A percentile compares a stretch with the other conserved stretches of the same genome.
Evolutionary conservation across 257 asterid species (phyloP).

Genomic region (Nicotiana obtusifolia): DNA sequence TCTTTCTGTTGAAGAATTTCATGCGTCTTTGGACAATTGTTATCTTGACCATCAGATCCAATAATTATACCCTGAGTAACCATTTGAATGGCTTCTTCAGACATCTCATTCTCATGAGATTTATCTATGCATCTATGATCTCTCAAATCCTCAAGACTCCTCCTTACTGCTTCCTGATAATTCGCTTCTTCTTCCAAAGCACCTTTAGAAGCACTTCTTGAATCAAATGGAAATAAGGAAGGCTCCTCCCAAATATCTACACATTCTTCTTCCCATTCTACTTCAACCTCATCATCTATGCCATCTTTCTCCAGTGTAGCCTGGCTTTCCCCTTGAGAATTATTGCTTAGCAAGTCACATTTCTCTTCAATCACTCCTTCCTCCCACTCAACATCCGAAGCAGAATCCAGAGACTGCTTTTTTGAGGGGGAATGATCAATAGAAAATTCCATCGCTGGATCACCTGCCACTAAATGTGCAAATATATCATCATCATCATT

Average conservation of each 20-base stretch:
- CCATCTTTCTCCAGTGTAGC: constrained; percentile 25
- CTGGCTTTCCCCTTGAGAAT: constrained; percentile 14
- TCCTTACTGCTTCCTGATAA: constrained; percentile 69
- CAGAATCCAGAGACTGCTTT: constrained; percentile 31
- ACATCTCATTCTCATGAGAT: constrained; percentile 20
- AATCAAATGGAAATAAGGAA: constrained; percentile 27
- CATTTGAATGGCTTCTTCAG: constrained; percentile 20
- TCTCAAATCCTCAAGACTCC: constrained; percentile 55
- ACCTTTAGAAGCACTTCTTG: constrained; percentile 43
- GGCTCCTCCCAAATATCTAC: constrained; percentile 35
- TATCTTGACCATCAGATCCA: constrained; percentile 24
- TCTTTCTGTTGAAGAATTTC: constrained; percentile 21
- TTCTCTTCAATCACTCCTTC: constrained; percentile 49
- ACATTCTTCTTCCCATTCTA: constrained; percentile 86
- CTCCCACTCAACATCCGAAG: constrained; percentile 70
- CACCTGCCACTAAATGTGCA: constrained; percentile 67
- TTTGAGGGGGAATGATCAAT: constrained; percentile 28
- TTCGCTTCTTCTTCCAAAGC: constrained; percentile 59
- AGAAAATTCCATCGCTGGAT: constrained; percentile 38
- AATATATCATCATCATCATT: constrained; percentile 64
- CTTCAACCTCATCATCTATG: constrained; percentile 44
- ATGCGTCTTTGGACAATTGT: constrained; percentile 16
- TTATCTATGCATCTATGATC: constrained; percentile 21
- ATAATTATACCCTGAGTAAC: constrained; percentile 12
- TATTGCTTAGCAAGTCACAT: constrained; percentile 8